Conservation (phyloP, 805 yeast genomes). For the Hanseniaspora singularis region DNA sequence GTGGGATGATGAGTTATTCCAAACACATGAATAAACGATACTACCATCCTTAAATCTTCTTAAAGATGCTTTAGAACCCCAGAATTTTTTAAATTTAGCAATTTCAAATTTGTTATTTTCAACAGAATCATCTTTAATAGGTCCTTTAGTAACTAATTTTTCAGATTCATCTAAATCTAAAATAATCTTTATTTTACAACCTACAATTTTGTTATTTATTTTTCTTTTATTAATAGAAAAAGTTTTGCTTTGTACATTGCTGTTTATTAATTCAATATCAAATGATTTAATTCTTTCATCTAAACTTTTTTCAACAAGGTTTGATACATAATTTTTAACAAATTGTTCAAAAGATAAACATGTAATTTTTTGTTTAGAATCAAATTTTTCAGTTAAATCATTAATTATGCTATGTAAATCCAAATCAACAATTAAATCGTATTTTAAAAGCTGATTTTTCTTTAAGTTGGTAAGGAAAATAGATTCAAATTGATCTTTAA, state of each 20-base stretch:
- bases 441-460: slow-evolving; percentile 42
- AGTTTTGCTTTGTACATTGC: slow-evolving; percentile 16
- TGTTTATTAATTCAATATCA: slow-evolving; percentile 25
- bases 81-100: slow-evolving; percentile 62
- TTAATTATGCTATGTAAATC: slow-evolving; percentile 32
- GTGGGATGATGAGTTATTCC: slow-evolving; percentile 48
- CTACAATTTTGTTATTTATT: slow-evolving; percentile 25
- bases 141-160: slow-evolving; percentile 77
- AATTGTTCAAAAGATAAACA: slow-evolving; percentile 59
- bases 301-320: slow-evolving; percentile 45
- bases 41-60: slow-evolving; percentile 89
- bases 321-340: slow-evolving; percentile 47
- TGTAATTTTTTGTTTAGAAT: slow-evolving; percentile 60
- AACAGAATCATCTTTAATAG: slow-evolving; percentile 39
- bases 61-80: slow-evolving; percentile 79
- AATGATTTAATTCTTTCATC: slow-evolving; percentile 35
- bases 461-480: slow-evolving; percentile 56
- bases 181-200: slow-evolving; percentile 47
- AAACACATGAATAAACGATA: slow-evolving; percentile 80
- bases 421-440: slow-evolving; percentile 46
- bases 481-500: slow-evolving; percentile 69
- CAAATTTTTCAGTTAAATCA: slow-evolving; percentile 37
- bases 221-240: slow-evolving; percentile 41
- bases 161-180: slow-evolving; percentile 65
- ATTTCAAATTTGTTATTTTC: slow-evolving; percentile 42